phyloP scores from a whole-genome alignment of 2,329 filamentous ascomycete species.

The Magnaporthiopsis rhizophila region DNA sequence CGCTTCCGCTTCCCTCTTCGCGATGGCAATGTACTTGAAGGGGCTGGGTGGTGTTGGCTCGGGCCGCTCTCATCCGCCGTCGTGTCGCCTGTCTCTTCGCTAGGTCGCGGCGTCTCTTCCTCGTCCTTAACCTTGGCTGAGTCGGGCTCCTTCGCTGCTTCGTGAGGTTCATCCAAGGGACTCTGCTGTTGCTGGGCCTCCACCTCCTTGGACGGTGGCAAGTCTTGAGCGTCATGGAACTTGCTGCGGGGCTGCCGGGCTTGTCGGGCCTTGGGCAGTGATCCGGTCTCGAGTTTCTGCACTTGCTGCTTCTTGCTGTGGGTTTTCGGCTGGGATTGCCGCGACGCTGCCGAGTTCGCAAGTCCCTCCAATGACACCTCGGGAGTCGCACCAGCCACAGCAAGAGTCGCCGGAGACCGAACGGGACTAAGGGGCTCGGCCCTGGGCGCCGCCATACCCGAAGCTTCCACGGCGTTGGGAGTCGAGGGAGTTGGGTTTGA shows the following conservation, averaged over 20 bases:
- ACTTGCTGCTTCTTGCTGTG: constrained; percentile 21
- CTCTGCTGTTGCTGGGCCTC: not conserved
- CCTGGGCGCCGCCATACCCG: constrained; percentile 41
- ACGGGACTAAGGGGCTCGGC: constrained; percentile 54
- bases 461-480: constrained; percentile 31
- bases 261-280: constrained; percentile 1
- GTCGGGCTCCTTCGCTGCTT: constrained; percentile 34
- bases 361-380: not conserved
- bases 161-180: constrained; percentile 22
- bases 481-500: constrained; percentile 50
- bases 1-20: constrained; percentile 47
- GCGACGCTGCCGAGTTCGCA: not conserved
- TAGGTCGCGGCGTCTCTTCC: constrained; percentile 43
- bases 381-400: constrained; percentile 13
- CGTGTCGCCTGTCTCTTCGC: constrained; percentile 48
- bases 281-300: constrained; percentile 17
- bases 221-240: constrained; percentile 2
- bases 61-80: constrained; percentile 45
- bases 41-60: constrained; percentile 28
- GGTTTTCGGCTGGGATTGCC: constrained; percentile 9
- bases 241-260: constrained; percentile 8
- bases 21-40: constrained; percentile 29
- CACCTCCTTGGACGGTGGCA: not conserved
- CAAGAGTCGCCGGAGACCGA: constrained; percentile 27
- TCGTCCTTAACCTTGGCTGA: constrained; percentile 49